Conservation (phyloP, 805 yeast species). For the Ogataea angusta region DNA sequence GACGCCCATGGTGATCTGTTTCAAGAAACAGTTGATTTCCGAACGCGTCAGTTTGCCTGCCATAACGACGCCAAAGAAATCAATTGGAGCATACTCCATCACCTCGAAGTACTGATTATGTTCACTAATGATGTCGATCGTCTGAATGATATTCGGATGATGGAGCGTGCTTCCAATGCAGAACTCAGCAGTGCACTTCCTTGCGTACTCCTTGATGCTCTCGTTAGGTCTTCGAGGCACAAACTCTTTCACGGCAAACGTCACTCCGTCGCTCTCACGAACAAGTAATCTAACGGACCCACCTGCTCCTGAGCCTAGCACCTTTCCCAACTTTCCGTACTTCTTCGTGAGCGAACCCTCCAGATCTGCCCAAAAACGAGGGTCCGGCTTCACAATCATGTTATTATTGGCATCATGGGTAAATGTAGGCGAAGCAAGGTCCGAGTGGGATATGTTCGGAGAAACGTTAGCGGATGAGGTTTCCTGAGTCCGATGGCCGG, state of each 20-base stretch:
- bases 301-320: conserved; percentile 84
- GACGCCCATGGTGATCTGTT: conserved; percentile 71
- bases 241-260: conserved; percentile 83
- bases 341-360: conserved; percentile 54
- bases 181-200: conserved; percentile 84
- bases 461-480: conserved; percentile 20
- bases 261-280: conserved; percentile 64
- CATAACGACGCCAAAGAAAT: conserved; percentile 85
- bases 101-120: conserved; percentile 73
- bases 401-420: conserved; percentile 39
- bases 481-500: conserved; percentile 28
- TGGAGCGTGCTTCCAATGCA: conserved; percentile 80
- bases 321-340: conserved; percentile 72
- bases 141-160: conserved; percentile 77
- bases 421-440: conserved; percentile 33
- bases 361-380: conserved; percentile 43
- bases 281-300: conserved; percentile 75
- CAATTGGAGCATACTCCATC: conserved; percentile 84
- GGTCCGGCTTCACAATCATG: conserved; percentile 38
- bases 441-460: conserved; percentile 21
- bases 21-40: conserved; percentile 78
- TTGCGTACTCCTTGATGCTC: conserved; percentile 71
- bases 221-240: conserved; percentile 70
- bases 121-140: conserved; percentile 69
- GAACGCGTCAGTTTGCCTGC: conserved; percentile 77